Conservation (phyloP, 495 filamentous ascomycete species). For the Penicillium samsonianum region DNA sequence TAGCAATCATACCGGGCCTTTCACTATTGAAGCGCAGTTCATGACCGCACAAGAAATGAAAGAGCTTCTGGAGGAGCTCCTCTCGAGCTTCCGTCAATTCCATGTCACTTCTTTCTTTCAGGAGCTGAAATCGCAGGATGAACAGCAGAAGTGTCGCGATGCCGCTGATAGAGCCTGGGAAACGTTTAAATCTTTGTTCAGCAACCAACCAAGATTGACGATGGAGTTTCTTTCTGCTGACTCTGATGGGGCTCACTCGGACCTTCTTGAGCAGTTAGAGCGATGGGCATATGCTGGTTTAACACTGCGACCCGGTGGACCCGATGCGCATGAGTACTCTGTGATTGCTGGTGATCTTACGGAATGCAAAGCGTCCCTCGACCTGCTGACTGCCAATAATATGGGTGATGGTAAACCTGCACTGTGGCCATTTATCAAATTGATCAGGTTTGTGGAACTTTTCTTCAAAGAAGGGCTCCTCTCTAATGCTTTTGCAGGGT, state of each 20-base stretch:
- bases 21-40: conserved; percentile 33
- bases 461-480: no score
- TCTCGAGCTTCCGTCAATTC: conserved; percentile 23
- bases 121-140: conserved; percentile 14
- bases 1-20: conserved; percentile 18
- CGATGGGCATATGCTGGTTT: conserved; percentile 20
- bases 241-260: conserved; percentile 3
- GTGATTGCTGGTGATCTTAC: conserved; percentile 15
- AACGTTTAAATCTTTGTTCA: conserved; percentile 29
- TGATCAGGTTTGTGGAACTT: conserved; percentile 29
- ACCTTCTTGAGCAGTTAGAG: conserved; percentile 17
- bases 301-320: conserved; percentile 20
- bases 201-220: conserved; percentile 14
- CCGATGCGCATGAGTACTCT: conserved; percentile 10
- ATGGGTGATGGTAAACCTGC: conserved; percentile 10
- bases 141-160: conserved; percentile 14
- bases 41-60: conserved; percentile 28
- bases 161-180: conserved; percentile 17
- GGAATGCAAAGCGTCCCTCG: conserved; percentile 24
- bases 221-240: conserved; percentile 26
- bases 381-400: conserved; percentile 19
- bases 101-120: conserved; percentile 16
- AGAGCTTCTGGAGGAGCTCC: conserved; percentile 30
- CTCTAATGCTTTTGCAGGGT: conserved; percentile 30
- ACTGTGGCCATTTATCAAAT: conserved; percentile 39